Base-by-base conservation (phyloP, 176 grass and related monocot species). In the Bothriochloa decipiens region DNA sequence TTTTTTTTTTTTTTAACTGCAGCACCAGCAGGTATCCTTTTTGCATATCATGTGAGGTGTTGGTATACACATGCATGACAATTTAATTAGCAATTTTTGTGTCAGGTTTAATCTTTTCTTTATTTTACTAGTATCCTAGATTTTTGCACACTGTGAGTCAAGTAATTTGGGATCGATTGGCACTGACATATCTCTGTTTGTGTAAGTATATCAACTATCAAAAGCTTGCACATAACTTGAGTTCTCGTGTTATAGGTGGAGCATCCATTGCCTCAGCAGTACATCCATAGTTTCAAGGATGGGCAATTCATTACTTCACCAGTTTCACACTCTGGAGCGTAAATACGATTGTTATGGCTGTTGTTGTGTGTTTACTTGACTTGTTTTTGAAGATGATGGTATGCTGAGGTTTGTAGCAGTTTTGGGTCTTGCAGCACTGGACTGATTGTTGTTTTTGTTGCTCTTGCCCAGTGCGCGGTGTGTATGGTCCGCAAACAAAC, bases 241-340 rank as follows among this genome's bases (percentile, higher is more conserved):
- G 37, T 50, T 84, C 41, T 58, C 72, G 2, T 81, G 18, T 77
- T 83, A 70, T 70, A 98, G 96, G 96, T 83, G 93, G 92, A 98
- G 70, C 91, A 93, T 83, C 83, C 96, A 58, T 68, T 98, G 58
- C 96, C 96, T 36, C 92, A 98, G 65, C 96, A 98, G 72, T 98
- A 90, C 77, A 81, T 92, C 25, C 96, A 95, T 63, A 74, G 42
- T 53, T 98, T 92, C 89, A 88, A 98, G 74, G 86, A 92, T 26
- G 93, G 91, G 16, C 93, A 93, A 37, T 98, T 98, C 77, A 86
- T 63, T 39, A 98, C 96, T 2, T 69, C 62, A 55, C 89, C 96
- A 28, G 91, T 98, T 66, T 93, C 91, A 58, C 96, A 98, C 81
- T 95, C 93, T 2, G 96, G 93, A 62, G 96, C 91, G 11, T 97